These are phyloP conservation scores for Aspergillus pseudoterreus DNA, from an alignment of 2,329 filamentous ascomycete genomes.

Conservation along the genomic window DNA sequence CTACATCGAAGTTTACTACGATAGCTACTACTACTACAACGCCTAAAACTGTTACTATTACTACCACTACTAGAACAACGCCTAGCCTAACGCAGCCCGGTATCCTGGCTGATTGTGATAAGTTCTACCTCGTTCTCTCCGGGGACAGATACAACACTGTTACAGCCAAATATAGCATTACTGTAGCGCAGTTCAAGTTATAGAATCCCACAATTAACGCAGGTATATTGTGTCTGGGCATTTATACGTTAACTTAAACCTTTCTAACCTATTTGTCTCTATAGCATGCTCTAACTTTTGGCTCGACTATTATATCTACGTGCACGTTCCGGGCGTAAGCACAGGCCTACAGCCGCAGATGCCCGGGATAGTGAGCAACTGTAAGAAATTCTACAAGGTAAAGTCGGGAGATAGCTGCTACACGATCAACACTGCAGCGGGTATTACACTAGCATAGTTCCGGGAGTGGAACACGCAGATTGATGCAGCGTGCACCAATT, in stretches of 20 bases:
- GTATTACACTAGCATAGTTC: conserved; percentile 13
- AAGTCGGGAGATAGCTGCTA: conserved; percentile 12
- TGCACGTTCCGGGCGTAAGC: background rate
- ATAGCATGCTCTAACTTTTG: conserved; percentile 10
- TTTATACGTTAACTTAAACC: background rate
- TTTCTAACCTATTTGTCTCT: background rate
- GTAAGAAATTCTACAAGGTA: conserved; percentile 9
- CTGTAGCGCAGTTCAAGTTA: conserved; percentile 6
- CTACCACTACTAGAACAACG: background rate
- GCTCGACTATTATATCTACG: conserved; percentile 7
- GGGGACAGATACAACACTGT: conserved; percentile 12
- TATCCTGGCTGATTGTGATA: conserved; percentile 8
- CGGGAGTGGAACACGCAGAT: conserved; percentile 12
- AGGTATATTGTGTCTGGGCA: background rate
- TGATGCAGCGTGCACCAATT: conserved; percentile 8
- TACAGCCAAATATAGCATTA: conserved; percentile 6
- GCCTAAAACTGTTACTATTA: conserved; percentile 1
- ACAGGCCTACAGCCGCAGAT: conserved; percentile 3
- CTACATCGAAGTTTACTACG: conserved; percentile 1
- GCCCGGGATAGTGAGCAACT: conserved; percentile 8
- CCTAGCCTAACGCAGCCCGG: conserved; percentile 8
- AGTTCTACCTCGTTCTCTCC: conserved; percentile 7
- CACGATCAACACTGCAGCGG: conserved; percentile 6
- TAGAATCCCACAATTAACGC: conserved; percentile 7
- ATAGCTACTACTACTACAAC: conserved; percentile 3